A percentile compares a stretch with the other conserved stretches of the same genome.
These are phyloP conservation scores for Fusarium sterilihyphosum DNA, from an alignment of 2,329 filamentous ascomycete genomes.

Conservation along the genomic window DNA sequence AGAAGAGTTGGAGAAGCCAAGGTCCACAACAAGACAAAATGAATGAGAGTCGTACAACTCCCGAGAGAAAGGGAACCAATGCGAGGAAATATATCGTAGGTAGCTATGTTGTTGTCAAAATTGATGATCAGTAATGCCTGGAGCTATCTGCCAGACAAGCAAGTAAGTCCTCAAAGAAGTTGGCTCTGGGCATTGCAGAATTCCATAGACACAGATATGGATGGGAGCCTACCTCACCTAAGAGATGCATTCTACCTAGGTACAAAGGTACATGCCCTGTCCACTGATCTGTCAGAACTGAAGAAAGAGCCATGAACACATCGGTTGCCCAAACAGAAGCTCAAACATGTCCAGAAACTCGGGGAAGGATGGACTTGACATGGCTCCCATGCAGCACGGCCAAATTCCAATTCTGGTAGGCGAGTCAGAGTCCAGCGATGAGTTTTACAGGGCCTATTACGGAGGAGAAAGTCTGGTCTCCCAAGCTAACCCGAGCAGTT, in stretches of 20 bases:
- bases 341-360: slow-evolving; percentile 1
- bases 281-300: neutral
- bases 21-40: slow-evolving; percentile 10
- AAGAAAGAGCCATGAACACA: neutral
- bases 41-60: slow-evolving; percentile 3
- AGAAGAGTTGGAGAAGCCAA: neutral
- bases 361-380: neutral
- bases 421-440: slow-evolving; percentile 6
- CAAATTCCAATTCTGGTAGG: slow-evolving; percentile 10
- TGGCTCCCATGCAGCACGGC: slow-evolving; percentile 1
- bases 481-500: slow-evolving; percentile 7
- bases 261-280: neutral
- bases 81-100: neutral
- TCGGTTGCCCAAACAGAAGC: slow-evolving; percentile 16
- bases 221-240: neutral
- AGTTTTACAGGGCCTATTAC: slow-evolving; percentile 1
- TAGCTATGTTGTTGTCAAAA: neutral
- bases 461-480: slow-evolving; percentile 6
- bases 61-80: neutral
- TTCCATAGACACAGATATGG: neutral
- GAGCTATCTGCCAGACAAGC: neutral
- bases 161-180: neutral
- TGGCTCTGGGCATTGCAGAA: neutral
- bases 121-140: neutral
- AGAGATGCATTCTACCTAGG: neutral